Percentiles rank a stretch among this genome's conserved stretches.
These are phyloP conservation scores for Inga leiocalycina DNA, from an alignment of 306 rosid species.

Conservation along the genomic window DNA sequence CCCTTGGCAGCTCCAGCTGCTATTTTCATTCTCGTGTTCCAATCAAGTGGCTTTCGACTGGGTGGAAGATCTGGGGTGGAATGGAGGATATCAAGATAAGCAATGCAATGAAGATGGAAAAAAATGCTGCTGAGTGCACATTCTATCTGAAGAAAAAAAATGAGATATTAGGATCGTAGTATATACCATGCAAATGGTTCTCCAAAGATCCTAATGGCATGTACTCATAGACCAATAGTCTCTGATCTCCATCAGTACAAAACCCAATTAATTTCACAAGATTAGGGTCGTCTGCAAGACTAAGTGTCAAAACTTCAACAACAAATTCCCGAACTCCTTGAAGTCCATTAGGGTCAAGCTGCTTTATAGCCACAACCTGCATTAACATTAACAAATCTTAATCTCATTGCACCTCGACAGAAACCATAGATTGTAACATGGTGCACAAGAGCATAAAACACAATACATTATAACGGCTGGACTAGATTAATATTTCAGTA, in stretches of 20 bases:
- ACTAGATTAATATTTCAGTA: not conserved
- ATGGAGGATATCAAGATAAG: constrained; percentile 5
- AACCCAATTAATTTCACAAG: constrained; percentile 83
- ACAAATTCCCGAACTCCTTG: constrained; percentile 85
- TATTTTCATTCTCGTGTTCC: constrained; percentile 86
- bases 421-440: not conserved
- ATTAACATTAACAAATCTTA: constrained; percentile 33
- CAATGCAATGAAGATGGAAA: not conserved
- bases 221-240: constrained; percentile 86
- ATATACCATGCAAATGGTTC: constrained; percentile 77
- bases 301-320: constrained; percentile 75
- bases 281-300: constrained; percentile 71
- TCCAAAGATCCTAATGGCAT: constrained; percentile 87
- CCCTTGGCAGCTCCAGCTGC: constrained; percentile 85
- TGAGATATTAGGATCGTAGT: constrained; percentile 5
- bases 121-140: not conserved
- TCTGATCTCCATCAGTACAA: constrained; percentile 84
- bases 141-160: constrained; percentile 9
- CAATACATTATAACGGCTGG: constrained; percentile 24
- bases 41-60: constrained; percentile 58
- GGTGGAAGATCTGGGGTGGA: constrained; percentile 55
- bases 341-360: constrained; percentile 70
- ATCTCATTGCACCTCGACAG: not conserved
- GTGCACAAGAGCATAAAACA: not conserved
- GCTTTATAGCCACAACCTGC: constrained; percentile 87